Evolutionary conservation across 2,329 filamentous ascomycete genomes (phyloP), one percentile per base, ranked within the genome.

Genomic region (Fusarium humuli): DNA sequence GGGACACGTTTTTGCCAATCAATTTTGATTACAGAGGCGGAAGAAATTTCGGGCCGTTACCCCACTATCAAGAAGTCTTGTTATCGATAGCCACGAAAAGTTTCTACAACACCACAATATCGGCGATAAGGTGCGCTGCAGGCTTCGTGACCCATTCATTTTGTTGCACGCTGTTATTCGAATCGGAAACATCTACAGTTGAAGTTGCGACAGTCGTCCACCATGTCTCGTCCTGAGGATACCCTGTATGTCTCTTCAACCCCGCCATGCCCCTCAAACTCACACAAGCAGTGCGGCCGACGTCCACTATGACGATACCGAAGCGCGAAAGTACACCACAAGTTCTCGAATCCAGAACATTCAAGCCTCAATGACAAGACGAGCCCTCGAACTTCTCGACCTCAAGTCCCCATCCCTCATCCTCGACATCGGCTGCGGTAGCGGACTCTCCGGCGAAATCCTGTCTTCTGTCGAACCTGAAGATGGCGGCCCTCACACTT

Each of bases 241-340:
- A 92, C 90, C 72, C 90, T 98, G 93, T 96, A 86, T 77, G 88
- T 76, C 32, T 64, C 45, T 57, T 61, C 53, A 65, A 66, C 71
- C 70, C 59, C 64, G 65, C 74, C 57, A 58, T 57, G 59, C 63
- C 55, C 59, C 71, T 76, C 79, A 58, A 70, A 60, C 65, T 78
- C 72, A 74, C 65, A 67, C 40, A 59, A 56, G 44, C 57, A 97
- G 94, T 79, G 93, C 94, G 53, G 95, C 96, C 71, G 96, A 99
- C 83, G 91, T 98, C 78, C 97, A 97, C 85, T 99, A 99, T 87
- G 92, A 98, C 85, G 95, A 98, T 83, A 86, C 87, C 80, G 95
- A 98, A 85, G 95, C 96, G 32, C 92, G 93, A 79, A 98, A 98
- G 86, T 99, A 99, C 85, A 98, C 96, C 11, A 98, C 95, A 7